Evolutionary conservation across 2,329 filamentous ascomycete species (phyloP).

Genomic region (Neocucurbitaria cava): DNA sequence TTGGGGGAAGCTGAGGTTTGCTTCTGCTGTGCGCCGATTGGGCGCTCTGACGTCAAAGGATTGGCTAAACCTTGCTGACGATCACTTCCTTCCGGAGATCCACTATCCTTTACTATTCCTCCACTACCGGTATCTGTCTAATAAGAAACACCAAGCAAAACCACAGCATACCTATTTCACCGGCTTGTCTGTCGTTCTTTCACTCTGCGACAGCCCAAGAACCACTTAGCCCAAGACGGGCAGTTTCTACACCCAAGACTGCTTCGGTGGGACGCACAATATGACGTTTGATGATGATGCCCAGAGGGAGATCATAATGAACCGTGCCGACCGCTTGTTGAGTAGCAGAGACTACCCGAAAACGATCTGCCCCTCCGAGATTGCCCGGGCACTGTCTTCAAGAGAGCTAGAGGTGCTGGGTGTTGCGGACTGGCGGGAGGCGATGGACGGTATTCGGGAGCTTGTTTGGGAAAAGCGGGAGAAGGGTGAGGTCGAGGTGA

Average conservation of each 20-base stretch:
- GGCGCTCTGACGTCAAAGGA: constrained; percentile 33
- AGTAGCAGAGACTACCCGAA: constrained; percentile 51
- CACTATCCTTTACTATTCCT: too few relatives aligned
- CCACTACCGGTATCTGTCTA: too few relatives aligned
- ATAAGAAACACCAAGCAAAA: neutral
- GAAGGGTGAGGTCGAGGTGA: constrained; percentile 53
- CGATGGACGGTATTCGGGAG: constrained; percentile 55
- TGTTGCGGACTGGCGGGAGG: constrained; percentile 52
- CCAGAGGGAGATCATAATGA: constrained; percentile 20
- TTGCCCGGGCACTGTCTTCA: constrained; percentile 54
- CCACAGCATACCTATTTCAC: neutral
- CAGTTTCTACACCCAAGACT: constrained; percentile 4
- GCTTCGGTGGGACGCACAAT: neutral
- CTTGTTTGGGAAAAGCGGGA: constrained; percentile 53
- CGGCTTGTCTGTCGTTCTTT: constrained; percentile 1
- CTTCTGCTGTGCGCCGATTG: constrained; percentile 30
- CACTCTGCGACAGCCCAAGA: neutral
- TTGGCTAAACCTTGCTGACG: constrained; percentile 28
- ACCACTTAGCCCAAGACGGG: neutral
- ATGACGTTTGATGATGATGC: constrained; percentile 30
- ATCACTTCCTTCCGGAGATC: constrained; percentile 23
- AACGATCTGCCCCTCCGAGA: constrained; percentile 61
- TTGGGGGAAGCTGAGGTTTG: constrained; percentile 24
- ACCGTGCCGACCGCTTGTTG: constrained; percentile 39
- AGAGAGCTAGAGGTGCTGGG: constrained; percentile 46